Evolutionary conservation across 164 flowering plant genomes (phyloP), one percentile per base, ranked within the genome.

Genomic region (Chimonanthus praecox): DNA sequence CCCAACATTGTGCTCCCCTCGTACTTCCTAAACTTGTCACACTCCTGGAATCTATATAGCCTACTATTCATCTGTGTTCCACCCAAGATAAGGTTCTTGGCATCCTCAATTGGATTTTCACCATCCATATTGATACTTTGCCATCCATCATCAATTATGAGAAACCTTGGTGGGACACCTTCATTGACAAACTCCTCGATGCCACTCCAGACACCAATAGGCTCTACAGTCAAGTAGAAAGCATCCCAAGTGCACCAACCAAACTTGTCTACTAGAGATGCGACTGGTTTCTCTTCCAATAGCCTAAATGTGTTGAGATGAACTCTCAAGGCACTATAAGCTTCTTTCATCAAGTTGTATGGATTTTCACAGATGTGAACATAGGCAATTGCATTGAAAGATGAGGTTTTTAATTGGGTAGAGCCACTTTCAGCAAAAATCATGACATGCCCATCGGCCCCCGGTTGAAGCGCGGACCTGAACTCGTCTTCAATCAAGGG

Each of bases 181-280:
- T 87, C 94, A 2, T 87, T 82, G 0, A 70, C 69, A 6, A 93
- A 87, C 1, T 90, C 94, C 46, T 87, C 79, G n/a, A 90, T 76
- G 1, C 98, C 97, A 20, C 85, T 90, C 88, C 87, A 89, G 7
- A 91, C 74, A 0, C 97, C 95, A 4, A 71, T 79, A 0, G 98
- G 94, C 13, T 90, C 92, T 0, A 93, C 95, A 0, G 89, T 83
- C 20, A 89, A 69, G 78, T 91, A 91, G 71, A 91, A 90, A 0
- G 97, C 97, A 80, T 91, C 98, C 98, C 97, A 91, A 58, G 95
- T 92, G 77, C 97, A 93, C 97, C 98, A 93, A 9, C 95, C 97
- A 70, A 93, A 93, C 60, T 84, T 90, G 71, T 88, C 84, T 45
- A 85, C 83, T 3, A 90, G 71, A n/a, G 84, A 64, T 11, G 95